Percentiles rank a stretch among this genome's conserved stretches.
Evolutionary conservation across 768 basidiomycete species (phyloP).

Genomic region (Cytidiella melzeri): DNA sequence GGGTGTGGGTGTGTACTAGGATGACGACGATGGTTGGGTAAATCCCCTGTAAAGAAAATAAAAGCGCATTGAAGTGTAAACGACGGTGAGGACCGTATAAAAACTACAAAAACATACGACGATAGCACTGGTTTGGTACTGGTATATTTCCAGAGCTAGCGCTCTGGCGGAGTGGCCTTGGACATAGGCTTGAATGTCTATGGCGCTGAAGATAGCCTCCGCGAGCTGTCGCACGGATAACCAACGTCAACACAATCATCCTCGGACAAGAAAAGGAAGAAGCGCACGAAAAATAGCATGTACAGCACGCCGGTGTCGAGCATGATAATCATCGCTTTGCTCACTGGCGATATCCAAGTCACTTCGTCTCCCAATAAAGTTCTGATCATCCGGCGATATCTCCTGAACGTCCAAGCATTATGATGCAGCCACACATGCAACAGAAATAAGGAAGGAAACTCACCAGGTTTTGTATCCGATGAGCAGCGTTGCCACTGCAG

Average conservation of each 20-base stretch:
- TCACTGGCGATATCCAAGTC: neutral
- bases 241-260: neutral
- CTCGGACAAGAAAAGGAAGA: neutral
- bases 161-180: neutral
- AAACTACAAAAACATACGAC: neutral
- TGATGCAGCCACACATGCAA: neutral
- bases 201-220: slow-evolving; percentile 3
- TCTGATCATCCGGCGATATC: neutral
- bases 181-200: slow-evolving; percentile 9
- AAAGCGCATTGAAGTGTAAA: neutral
- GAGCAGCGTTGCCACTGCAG: slow-evolving; percentile 14
- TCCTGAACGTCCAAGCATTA: neutral
- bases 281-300: slow-evolving; percentile 21
- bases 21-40: neutral
- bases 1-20: neutral
- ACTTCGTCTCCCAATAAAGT: neutral
- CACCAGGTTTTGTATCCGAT: slow-evolving; percentile 19
- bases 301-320: slow-evolving; percentile 20
- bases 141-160: slow-evolving; percentile 12
- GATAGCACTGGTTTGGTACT: neutral
- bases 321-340: slow-evolving; percentile 15
- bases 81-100: neutral
- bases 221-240: neutral
- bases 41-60: neutral
- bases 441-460: neutral